These are phyloP conservation scores for Neonothopanus nambi DNA, from an alignment of 1,284 basidiomycete genomes.

Conservation along the genomic window DNA sequence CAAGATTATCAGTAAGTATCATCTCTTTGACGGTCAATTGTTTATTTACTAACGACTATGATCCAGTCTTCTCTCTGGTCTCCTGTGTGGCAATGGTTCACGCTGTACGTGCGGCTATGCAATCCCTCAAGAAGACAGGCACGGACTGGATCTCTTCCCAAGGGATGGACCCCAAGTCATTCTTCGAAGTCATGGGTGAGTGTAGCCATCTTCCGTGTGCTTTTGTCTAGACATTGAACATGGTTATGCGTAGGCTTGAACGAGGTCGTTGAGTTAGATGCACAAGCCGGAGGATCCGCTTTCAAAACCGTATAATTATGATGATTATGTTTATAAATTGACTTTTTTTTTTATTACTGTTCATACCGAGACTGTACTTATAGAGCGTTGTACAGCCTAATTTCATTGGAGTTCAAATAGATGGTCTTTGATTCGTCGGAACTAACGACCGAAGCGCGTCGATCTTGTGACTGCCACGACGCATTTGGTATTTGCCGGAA, in stretches of 20 bases:
- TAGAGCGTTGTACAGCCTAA: too few species aligned
- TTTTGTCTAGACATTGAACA: background rate
- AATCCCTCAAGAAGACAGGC: slow-evolving; percentile 71
- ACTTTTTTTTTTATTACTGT: background rate
- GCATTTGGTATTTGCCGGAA: too few species aligned
- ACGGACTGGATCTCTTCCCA: slow-evolving; percentile 61
- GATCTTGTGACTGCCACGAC: too few species aligned
- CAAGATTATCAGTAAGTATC: slow-evolving; percentile 69
- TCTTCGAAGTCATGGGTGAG: slow-evolving; percentile 73
- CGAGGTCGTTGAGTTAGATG: slow-evolving; percentile 58
- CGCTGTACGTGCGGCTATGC: slow-evolving; percentile 71
- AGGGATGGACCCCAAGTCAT: slow-evolving; percentile 76
- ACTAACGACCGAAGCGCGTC: too few species aligned
- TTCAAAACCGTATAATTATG: slow-evolving; percentile 45
- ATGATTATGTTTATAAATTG: background rate
- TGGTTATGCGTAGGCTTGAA: slow-evolving; percentile 43
- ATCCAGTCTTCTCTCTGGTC: slow-evolving; percentile 63
- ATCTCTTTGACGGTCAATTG: background rate
- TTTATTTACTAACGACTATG: background rate
- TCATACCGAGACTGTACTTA: too few species aligned
- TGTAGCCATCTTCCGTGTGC: background rate
- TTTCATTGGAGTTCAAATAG: too few species aligned
- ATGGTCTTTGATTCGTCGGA: too few species aligned
- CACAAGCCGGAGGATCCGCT: slow-evolving; percentile 58
- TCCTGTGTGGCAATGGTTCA: slow-evolving; percentile 75